Evolutionary conservation across 805 yeast genomes (phyloP), one percentile per base, ranked within the genome.

Genomic region (Teunomyces aglyptinius): DNA sequence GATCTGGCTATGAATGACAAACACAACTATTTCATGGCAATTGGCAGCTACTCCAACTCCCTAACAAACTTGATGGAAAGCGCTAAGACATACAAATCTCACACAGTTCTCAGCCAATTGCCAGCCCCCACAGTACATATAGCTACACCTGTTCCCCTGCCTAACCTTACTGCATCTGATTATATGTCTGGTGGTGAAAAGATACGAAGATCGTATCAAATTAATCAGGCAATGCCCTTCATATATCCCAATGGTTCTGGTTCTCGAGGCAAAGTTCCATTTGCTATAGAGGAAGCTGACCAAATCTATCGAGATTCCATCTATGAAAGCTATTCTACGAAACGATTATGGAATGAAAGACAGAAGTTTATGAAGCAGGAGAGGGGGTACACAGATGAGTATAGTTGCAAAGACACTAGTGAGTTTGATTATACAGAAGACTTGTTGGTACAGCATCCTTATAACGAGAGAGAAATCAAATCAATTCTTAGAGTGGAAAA

Each of bases 91-190:
- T 63, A 71, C 48, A 72, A 72, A 54, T 51, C 71, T 4, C 78
- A 75, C 46, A 64, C 74, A 5, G 55, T 72, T 4, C 69, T 73
- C 41, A 65, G 73, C 10, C 69, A 73, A 31, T 61, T 79, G 18
- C 85, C 84, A 1, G 67, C 77, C 0, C 83, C 81, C 34, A 66
- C 78, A 0, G 69, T 84, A 4, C 91, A 86, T 60, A 76, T 89
- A 8, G 91, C 96, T 0, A 89, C 96, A 0, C 96, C 96, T 0
- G 86, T 86, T 1, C 94, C 96, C 3, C 87, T 96, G 0, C 96
- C 96, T 0, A 83, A 86, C 1, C 51, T 63, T 10, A 63, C 68
- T 5, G 71, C 75, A 1, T 68, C 76, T 6, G 76, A 72, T 32
- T 72, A 67, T 43, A 70, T 72, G 76, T 51, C 71, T 8, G 77